A percentile compares a stretch with the other conserved stretches of the same genome.
Evolutionary conservation across 2,329 filamentous ascomycete species (phyloP).

Genomic region (Talaromyces albobiverticillius): DNA sequence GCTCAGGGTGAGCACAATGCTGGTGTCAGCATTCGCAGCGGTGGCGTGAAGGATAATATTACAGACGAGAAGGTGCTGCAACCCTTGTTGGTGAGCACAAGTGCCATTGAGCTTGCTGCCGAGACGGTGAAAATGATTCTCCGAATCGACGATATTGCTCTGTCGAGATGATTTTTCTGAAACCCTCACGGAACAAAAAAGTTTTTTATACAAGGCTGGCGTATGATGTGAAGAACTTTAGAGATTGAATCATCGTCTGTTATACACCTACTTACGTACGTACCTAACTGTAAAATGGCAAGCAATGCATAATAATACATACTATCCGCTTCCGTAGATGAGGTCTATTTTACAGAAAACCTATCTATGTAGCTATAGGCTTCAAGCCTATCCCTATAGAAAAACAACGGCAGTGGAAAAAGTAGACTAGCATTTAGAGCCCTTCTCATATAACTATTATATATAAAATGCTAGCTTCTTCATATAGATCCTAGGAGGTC

Average conservation of each 20-base stretch:
- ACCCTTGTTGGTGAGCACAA: conserved; percentile 93
- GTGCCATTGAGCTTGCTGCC: conserved; percentile 91
- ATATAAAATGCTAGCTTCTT: too few relatives aligned
- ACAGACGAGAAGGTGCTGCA: conserved; percentile 95
- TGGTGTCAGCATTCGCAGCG: conserved; percentile 96
- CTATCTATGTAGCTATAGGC: too few relatives aligned
- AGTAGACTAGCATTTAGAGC: too few relatives aligned
- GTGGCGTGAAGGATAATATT: conserved; percentile 95
- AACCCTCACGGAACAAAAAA: conserved; percentile 7
- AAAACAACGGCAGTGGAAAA: too few relatives aligned
- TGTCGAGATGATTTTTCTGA: conserved; percentile 45
- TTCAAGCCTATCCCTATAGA: too few relatives aligned
- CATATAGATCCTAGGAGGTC: too few relatives aligned
- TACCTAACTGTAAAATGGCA: conserved; percentile 13
- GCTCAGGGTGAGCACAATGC: conserved; percentile 94
- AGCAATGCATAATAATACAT: conserved; percentile 11
- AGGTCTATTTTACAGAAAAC: too few relatives aligned
- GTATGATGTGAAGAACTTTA: conserved; percentile 11
- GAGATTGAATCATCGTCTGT: conserved; percentile 6
- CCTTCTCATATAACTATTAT: too few relatives aligned
- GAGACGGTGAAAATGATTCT: conserved; percentile 97
- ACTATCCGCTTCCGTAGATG: too few relatives aligned
- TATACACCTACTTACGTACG: conserved; percentile 7
- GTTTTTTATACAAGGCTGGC: conserved; percentile 11
- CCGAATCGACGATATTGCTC: conserved; percentile 65